phyloP scores from a whole-genome alignment of 1,139 yeast genomes.

The Candida buenavistaensis region DNA sequence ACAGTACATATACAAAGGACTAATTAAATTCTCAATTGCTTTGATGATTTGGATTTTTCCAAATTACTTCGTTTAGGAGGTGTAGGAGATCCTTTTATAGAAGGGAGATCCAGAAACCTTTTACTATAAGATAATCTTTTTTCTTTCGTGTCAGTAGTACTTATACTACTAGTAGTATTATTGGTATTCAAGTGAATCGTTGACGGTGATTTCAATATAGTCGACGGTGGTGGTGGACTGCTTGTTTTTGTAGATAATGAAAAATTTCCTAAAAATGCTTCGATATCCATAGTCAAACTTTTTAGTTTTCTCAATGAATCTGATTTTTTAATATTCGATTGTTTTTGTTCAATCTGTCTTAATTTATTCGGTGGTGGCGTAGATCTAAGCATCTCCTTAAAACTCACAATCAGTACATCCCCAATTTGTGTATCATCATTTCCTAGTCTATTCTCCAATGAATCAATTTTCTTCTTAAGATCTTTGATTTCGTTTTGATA shows the following conservation, averaged over 20 bases:
- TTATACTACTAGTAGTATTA: conserved; percentile 1
- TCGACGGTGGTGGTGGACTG: not conserved
- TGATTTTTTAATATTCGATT: conserved; percentile 20
- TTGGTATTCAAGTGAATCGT: conserved; percentile 23
- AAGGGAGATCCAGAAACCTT: conserved; percentile 14
- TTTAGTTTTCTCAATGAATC: conserved; percentile 22
- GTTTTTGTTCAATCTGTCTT: conserved; percentile 2
- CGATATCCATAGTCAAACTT: conserved; percentile 15
- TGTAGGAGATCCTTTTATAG: conserved; percentile 16
- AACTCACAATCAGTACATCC: conserved; percentile 29
- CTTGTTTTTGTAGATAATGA: not conserved
- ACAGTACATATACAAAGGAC: not conserved
- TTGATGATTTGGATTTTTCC: conserved; percentile 6
- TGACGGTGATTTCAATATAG: conserved; percentile 22
- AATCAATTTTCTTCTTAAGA: conserved; percentile 16
- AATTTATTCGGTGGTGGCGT: conserved; percentile 29
- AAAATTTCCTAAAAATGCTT: conserved; percentile 10
- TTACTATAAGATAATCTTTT: conserved; percentile 15
- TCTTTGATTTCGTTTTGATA: conserved; percentile 34
- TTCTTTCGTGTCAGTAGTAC: conserved; percentile 4
- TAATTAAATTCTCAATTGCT: conserved; percentile 5
- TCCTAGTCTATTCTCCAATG: conserved; percentile 5
- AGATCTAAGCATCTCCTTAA: conserved; percentile 30
- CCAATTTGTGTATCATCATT: conserved; percentile 4
- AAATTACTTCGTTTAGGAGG: conserved; percentile 5